Conservation (phyloP, 345 rosid genomes). For the Syzygium aromaticum region DNA sequence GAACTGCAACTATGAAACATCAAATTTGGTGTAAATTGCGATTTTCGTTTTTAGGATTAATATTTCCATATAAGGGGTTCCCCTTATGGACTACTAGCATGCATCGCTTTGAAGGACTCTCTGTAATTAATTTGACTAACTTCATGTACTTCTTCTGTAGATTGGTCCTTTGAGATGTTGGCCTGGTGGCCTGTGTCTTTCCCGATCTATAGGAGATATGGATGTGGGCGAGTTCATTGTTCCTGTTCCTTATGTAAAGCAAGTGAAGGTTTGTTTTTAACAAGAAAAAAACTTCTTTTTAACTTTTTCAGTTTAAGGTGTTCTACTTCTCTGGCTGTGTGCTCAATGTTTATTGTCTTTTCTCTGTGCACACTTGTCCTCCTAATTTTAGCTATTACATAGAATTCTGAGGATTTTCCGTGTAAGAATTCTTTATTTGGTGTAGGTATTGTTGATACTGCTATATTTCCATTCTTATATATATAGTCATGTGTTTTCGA, state of each 20-base stretch:
- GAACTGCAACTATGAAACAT: neutral
- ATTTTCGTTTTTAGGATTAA: neutral
- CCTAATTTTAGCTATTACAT: neutral
- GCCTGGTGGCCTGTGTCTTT: conserved; percentile 99
- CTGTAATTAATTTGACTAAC: neutral
- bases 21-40: neutral
- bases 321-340: neutral
- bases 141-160: conserved; percentile 18
- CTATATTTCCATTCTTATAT: neutral
- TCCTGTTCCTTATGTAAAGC: conserved; percentile 97
- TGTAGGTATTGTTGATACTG: neutral
- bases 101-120: neutral
- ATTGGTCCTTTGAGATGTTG: conserved; percentile 99
- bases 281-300: neutral
- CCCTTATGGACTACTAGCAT: neutral
- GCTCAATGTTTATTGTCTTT: neutral
- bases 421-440: neutral
- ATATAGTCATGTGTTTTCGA: neutral
- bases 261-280: conserved; percentile 72
- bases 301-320: neutral
- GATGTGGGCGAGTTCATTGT: conserved; percentile 97
- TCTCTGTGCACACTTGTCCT: neutral
- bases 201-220: conserved; percentile 95
- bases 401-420: neutral
- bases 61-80: neutral